phyloP scores from a whole-genome alignment of 2,329 filamentous ascomycete species.

The Xylariales sp. region DNA sequence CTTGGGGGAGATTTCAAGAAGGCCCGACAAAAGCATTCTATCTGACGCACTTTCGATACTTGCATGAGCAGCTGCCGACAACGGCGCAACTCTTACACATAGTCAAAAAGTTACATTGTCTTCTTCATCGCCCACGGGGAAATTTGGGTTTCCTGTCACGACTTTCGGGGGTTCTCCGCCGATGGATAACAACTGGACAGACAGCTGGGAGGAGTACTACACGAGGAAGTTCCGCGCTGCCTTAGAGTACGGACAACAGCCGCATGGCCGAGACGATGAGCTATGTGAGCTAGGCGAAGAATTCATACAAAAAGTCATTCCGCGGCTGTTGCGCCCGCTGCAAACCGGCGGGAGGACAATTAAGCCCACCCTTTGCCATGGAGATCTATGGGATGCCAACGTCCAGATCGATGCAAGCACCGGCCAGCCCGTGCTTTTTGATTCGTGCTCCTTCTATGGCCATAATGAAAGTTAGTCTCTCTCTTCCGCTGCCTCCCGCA shows the following conservation, averaged over 20 bases:
- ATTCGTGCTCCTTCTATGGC: constrained; percentile 19
- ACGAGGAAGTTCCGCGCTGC: not conserved
- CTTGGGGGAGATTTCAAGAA: not conserved
- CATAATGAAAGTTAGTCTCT: constrained; percentile 19
- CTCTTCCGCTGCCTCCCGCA: too few relatives aligned
- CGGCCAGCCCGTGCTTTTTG: constrained; percentile 17
- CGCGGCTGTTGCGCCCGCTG: constrained; percentile 30
- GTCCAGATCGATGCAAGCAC: constrained; percentile 12
- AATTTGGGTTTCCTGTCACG: constrained; percentile 6
- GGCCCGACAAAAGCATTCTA: not conserved
- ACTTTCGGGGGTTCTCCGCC: not conserved
- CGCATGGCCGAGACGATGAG: constrained; percentile 22
- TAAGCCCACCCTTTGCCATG: constrained; percentile 30
- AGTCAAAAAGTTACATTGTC: constrained; percentile 11
- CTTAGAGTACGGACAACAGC: not conserved
- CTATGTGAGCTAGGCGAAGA: constrained; percentile 8
- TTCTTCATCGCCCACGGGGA: not conserved
- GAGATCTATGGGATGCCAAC: constrained; percentile 25
- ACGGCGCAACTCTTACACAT: not conserved
- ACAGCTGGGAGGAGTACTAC: constrained; percentile 7
- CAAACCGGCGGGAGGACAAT: constrained; percentile 28
- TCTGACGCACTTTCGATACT: not conserved
- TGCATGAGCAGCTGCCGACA: not conserved
- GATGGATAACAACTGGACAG: constrained; percentile 2
- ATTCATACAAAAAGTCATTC: constrained; percentile 28